Conservation (phyloP, 2,329 filamentous ascomycete genomes). For the Arthrobotrys pseudoclavata region DNA sequence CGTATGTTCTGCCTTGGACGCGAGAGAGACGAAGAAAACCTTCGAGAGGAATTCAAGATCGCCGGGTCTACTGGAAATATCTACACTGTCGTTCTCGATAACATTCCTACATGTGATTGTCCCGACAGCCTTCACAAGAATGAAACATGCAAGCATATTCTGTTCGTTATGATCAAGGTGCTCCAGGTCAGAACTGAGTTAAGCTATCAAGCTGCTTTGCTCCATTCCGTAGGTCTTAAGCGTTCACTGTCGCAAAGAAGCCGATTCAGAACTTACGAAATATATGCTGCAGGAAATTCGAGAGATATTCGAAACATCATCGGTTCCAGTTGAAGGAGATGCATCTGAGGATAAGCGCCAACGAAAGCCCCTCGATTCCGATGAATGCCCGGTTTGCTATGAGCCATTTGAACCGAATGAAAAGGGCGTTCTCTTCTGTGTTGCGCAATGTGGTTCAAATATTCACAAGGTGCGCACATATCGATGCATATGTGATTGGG, state of each 20-base stretch:
- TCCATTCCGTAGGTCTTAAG: slow-evolving; percentile 66
- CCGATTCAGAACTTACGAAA: not conserved
- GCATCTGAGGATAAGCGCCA: slow-evolving; percentile 61
- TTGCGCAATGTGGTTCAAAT: slow-evolving; percentile 63
- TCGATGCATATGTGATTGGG: not conserved
- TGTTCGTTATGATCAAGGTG: slow-evolving; percentile 75
- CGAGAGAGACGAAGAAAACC: slow-evolving; percentile 47
- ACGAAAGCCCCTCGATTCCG: slow-evolving; percentile 69
- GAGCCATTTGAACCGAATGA: slow-evolving; percentile 67
- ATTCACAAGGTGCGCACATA: slow-evolving; percentile 59
- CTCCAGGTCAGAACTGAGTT: slow-evolving; percentile 72
- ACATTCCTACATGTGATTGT: slow-evolving; percentile 72
- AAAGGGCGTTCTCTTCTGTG: slow-evolving; percentile 61
- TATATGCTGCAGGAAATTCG: slow-evolving; percentile 69
- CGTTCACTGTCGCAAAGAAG: not conserved
- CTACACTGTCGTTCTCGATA: slow-evolving; percentile 72
- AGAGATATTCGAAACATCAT: slow-evolving; percentile 72
- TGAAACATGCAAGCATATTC: slow-evolving; percentile 72
- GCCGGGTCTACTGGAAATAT: slow-evolving; percentile 77
- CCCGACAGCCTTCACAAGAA: slow-evolving; percentile 68
- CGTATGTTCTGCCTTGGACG: slow-evolving; percentile 63
- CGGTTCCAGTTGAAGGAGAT: slow-evolving; percentile 67
- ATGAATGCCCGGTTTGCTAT: slow-evolving; percentile 74
- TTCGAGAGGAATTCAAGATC: slow-evolving; percentile 71
- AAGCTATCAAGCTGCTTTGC: slow-evolving; percentile 75